Percentiles rank a stretch among this genome's conserved stretches.
phyloP scores from a whole-genome alignment of 2,329 filamentous ascomycete genomes.

The Botrytis medusae region DNA sequence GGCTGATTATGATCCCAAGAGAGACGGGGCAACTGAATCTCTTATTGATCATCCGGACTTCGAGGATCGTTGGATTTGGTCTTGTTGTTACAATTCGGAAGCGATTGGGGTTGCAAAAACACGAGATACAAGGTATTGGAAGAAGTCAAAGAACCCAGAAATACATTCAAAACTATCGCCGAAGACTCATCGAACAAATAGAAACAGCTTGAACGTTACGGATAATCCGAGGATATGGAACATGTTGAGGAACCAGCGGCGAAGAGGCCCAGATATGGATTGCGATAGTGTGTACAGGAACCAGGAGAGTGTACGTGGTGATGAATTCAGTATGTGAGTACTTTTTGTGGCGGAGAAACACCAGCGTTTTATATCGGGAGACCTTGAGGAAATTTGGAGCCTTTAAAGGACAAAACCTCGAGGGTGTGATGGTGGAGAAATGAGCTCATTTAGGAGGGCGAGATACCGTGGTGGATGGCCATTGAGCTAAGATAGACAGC shows the following conservation, averaged over 20 bases:
- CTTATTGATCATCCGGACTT: background rate
- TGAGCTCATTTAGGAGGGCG: background rate
- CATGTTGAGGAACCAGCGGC: background rate
- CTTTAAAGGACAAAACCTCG: background rate
- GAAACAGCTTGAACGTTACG: background rate
- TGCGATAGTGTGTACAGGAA: background rate
- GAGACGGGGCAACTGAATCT: background rate
- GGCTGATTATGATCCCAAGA: background rate
- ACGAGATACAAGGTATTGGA: background rate
- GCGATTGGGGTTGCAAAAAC: background rate
- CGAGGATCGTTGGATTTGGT: constrained; percentile 9
- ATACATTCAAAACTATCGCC: background rate
- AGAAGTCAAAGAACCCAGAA: background rate
- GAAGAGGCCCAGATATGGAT: background rate
- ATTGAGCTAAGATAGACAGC: background rate
- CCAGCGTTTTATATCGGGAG: background rate
- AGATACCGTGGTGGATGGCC: background rate
- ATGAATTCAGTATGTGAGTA: too few relatives aligned
- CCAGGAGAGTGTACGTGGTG: too few relatives aligned
- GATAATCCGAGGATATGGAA: background rate
- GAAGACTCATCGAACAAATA: background rate
- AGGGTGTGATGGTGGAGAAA: background rate
- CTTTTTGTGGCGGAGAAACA: background rate
- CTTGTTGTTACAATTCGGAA: constrained; percentile 4
- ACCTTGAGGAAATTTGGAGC: background rate